Conservation (phyloP, 768 basidiomycete genomes). For the Mycena kentingensis region DNA sequence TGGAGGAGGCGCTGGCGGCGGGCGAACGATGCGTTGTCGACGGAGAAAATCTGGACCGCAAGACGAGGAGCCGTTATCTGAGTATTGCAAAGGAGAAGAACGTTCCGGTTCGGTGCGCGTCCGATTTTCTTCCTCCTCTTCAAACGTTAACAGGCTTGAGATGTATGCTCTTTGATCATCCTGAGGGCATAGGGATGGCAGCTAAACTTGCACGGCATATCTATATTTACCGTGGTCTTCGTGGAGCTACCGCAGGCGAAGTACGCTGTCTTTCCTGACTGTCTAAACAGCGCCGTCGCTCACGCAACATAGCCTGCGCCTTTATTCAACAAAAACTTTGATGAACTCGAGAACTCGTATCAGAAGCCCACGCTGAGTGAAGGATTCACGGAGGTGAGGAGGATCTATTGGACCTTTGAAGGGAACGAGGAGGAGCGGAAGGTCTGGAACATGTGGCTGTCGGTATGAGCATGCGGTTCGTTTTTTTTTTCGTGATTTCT, state of each 20-base stretch:
- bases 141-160: conserved; percentile 36
- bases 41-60: conserved; percentile 83
- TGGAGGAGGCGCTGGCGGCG: conserved; percentile 52
- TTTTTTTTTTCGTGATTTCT: too few relatives aligned
- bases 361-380: too few relatives aligned
- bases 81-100: conserved; percentile 59
- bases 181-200: too few relatives aligned
- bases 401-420: conserved; percentile 79
- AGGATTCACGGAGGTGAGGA: conserved; percentile 76
- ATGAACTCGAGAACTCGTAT: conserved; percentile 63
- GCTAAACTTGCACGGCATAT: conserved; percentile 93
- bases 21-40: conserved; percentile 80
- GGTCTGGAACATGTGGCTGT: conserved; percentile 78
- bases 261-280: conserved; percentile 19
- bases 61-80: conserved; percentile 72
- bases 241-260: conserved; percentile 44
- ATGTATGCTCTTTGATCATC: conserved; percentile 68
- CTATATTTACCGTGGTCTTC: conserved; percentile 82
- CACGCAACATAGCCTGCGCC: conserved; percentile 60
- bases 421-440: conserved; percentile 70
- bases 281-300: conserved; percentile 34
- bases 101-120: conserved; percentile 57
- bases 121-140: background rate
- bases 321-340: conserved; percentile 46
- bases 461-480: too few relatives aligned